Evolutionary conservation across 75 land plant genomes (phyloP).

Genomic region (Pseudotsuga menziesii): DNA sequence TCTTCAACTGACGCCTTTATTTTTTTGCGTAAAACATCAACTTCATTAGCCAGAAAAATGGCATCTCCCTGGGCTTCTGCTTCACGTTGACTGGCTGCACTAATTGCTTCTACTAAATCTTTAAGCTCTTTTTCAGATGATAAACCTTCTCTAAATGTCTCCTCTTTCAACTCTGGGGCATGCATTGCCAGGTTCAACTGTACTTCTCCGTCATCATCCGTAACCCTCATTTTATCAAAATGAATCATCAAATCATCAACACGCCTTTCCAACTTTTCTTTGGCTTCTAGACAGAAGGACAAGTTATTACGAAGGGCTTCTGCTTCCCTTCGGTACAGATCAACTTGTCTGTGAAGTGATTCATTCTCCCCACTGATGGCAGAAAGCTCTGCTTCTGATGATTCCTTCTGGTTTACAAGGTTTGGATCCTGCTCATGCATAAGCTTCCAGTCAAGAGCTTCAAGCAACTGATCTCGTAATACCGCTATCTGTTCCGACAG

Average conservation of each 20-base stretch:
- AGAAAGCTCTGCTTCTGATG: slow-evolving; percentile 27
- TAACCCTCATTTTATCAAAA: slow-evolving; percentile 19
- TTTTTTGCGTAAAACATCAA: slow-evolving; percentile 48
- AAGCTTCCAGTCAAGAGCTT: slow-evolving; percentile 82
- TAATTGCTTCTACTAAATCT: slow-evolving; percentile 69
- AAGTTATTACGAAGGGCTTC: slow-evolving; percentile 44
- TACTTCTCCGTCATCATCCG: not conserved
- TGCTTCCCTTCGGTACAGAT: slow-evolving; percentile 53
- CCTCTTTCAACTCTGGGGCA: not conserved
- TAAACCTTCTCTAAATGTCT: slow-evolving; percentile 13
- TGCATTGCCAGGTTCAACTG: slow-evolving; percentile 6
- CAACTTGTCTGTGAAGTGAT: slow-evolving; percentile 51
- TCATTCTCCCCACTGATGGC: slow-evolving; percentile 49
- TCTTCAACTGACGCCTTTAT: slow-evolving; percentile 44
- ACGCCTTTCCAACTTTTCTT: slow-evolving; percentile 52
- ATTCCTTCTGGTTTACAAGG: slow-evolving; percentile 17
- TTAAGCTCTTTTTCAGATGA: slow-evolving; percentile 52
- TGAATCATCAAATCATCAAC: slow-evolving; percentile 37
- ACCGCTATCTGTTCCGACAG: slow-evolving; percentile 62
- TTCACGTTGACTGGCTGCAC: slow-evolving; percentile 65
- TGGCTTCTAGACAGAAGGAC: slow-evolving; percentile 39
- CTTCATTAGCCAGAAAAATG: slow-evolving; percentile 41
- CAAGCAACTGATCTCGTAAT: slow-evolving; percentile 70
- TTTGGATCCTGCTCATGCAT: slow-evolving; percentile 61
- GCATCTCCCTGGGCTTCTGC: slow-evolving; percentile 64